Conservation (phyloP, 495 filamentous ascomycete species). For the Talaromyces thailandensis region DNA sequence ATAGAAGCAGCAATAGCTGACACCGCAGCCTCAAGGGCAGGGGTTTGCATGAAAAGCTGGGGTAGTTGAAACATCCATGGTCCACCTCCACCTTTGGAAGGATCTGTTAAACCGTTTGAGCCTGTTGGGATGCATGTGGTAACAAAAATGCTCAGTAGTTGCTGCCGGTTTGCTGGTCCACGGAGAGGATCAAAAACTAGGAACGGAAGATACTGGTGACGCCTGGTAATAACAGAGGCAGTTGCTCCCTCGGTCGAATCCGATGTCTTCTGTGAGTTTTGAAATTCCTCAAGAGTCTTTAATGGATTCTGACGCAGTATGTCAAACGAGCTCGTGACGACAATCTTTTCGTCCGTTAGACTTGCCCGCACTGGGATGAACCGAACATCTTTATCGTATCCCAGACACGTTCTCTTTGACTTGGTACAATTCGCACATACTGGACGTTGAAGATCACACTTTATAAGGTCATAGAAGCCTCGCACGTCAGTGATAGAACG, state of each 20-base stretch:
- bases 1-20: slow-evolving; percentile 17
- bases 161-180: slow-evolving; percentile 7
- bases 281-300: background rate
- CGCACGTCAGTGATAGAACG: background rate
- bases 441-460: slow-evolving; percentile 30
- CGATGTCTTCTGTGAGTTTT: background rate
- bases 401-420: slow-evolving; percentile 25
- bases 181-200: background rate
- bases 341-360: slow-evolving; percentile 2
- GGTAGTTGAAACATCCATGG: slow-evolving; percentile 21
- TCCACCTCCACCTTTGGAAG: background rate
- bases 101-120: background rate
- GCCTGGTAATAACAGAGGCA: background rate
- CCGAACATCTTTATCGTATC: slow-evolving; percentile 24
- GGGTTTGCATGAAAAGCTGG: slow-evolving; percentile 10
- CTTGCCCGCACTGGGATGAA: slow-evolving; percentile 22
- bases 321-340: slow-evolving; percentile 5
- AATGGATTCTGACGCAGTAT: background rate
- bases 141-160: slow-evolving; percentile 13
- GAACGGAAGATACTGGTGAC: background rate
- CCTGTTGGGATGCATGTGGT: slow-evolving; percentile 8
- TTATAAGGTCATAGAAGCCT: background rate
- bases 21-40: slow-evolving; percentile 17
- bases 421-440: slow-evolving; percentile 25
- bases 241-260: background rate